These are phyloP conservation scores for Neurospora sp. DNA, from an alignment of 495 filamentous ascomycete species.

Conservation along the genomic window DNA sequence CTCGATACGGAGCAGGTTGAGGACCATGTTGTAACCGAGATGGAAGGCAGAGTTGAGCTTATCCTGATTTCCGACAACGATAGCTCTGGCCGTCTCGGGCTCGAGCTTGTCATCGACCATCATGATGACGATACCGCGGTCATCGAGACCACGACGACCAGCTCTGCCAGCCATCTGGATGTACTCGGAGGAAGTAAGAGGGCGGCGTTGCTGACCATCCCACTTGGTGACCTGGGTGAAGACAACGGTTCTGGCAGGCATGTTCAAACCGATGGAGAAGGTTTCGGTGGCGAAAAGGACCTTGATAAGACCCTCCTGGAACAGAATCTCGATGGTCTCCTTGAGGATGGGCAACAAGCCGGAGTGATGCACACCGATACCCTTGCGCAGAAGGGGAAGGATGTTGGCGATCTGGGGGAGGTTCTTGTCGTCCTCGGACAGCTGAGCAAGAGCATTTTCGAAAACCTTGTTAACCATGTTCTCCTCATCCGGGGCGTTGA, in stretches of 20 bases:
- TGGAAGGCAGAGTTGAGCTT: constrained; percentile 96
- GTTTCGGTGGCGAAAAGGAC: constrained; percentile 97
- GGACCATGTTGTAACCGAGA: constrained; percentile 98
- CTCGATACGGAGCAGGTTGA: constrained; percentile 91
- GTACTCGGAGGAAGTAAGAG: constrained; percentile 91
- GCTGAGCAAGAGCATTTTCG: constrained; percentile 72
- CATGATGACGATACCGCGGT: constrained; percentile 98
- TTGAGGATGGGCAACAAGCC: constrained; percentile 93
- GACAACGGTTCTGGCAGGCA: constrained; percentile 97
- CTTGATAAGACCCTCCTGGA: constrained; percentile 96
- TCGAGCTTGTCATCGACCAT: constrained; percentile 98
- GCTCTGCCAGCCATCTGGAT: constrained; percentile 98
- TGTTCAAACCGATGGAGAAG: constrained; percentile 97
- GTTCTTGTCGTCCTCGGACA: constrained; percentile 82
- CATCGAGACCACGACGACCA: constrained; percentile 91
- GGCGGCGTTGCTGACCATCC: constrained; percentile 71
- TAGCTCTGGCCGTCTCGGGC: constrained; percentile 81
- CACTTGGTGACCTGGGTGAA: constrained; percentile 95
- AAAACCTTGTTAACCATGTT: constrained; percentile 92
- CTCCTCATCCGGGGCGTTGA: constrained; percentile 96
- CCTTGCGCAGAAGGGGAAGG: constrained; percentile 76
- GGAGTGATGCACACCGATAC: constrained; percentile 95
- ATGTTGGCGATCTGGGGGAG: constrained; percentile 88
- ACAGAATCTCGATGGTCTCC: constrained; percentile 97
- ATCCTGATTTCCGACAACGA: constrained; percentile 93